Evolutionary conservation across 768 basidiomycete species (phyloP), one percentile per base, ranked within the genome.

Genomic region (Pholiota conissans): DNA sequence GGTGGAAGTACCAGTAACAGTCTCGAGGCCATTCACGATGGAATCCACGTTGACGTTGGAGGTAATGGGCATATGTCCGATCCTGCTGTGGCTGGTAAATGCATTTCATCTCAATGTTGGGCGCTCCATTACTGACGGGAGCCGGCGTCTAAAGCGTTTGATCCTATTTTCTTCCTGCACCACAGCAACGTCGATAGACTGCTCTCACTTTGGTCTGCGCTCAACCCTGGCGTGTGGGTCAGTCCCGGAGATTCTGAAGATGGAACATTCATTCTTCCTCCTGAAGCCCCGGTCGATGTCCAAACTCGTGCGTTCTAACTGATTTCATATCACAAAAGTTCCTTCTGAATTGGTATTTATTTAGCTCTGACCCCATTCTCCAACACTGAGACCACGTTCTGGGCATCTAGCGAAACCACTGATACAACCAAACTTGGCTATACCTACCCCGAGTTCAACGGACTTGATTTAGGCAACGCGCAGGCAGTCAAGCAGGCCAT

Each of bases 151-250:
- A 2, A 32, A 79, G 81, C 70, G 0, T 80, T 81, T 57, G 83
- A 84, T 62, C 80, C 81, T 0, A 76, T 82, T 59, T 83, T 84
- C 71, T 83, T 73, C 66, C 63, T 84, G 58, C 83, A 84, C 59
- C 83, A 84, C 61, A 60, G 66, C 57, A 80, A 84, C 46, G 80
- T 83, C 24, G 83, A 84, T 57, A 77, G 82, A 20, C n/a, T 82
- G 59, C 68, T 83, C 22, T 71, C 80, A 6, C 68, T 84, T 16
- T 84, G 82, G 83, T 68, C 73, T 5, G 81, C 78, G 1, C 57
- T 83, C 42, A 73, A 83, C 59, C 75, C 71, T 0, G 65, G 61
- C 3, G 72, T 76, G 5, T 78, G 76, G 74, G 76, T 80, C 5
- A 66, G 63, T 28, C 56, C 52, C 6, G 71, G 71, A 2, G 58